A percentile compares a stretch with the other conserved stretches of the same genome.
Conservation (phyloP, 2,329 filamentous ascomycete species). For the Cytospora piceicola region DNA sequence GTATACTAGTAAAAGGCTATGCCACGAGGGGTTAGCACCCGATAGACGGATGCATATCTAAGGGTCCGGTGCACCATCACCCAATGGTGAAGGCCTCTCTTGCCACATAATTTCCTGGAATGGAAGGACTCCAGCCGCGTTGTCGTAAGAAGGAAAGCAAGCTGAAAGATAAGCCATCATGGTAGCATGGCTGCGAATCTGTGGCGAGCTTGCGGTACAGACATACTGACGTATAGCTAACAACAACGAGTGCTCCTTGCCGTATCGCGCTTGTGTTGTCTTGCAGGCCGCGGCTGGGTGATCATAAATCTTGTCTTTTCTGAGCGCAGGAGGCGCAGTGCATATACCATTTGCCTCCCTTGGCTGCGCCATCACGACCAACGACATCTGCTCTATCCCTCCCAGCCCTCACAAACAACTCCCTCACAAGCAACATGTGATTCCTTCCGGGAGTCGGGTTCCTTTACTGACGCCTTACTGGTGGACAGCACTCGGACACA, state of each 20-base stretch:
- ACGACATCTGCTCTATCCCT: not conserved
- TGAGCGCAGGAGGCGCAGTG: conserved; percentile 9
- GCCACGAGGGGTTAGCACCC: not conserved
- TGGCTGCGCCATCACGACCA: conserved; percentile 2
- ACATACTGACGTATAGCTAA: not conserved
- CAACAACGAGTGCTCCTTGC: conserved; percentile 2
- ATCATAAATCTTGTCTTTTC: not conserved
- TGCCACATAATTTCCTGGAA: conserved; percentile 16
- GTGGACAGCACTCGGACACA: conserved; percentile 24
- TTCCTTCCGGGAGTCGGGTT: not conserved
- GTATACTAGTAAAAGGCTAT: not conserved
- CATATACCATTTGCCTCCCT: conserved; percentile 14
- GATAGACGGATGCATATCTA: conserved; percentile 7
- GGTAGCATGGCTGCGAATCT: conserved; percentile 8
- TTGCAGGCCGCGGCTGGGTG: not conserved
- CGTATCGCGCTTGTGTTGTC: no score
- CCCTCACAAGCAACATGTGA: not conserved
- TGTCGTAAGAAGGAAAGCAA: not conserved
- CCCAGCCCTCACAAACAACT: not conserved
- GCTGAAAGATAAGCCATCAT: conserved; percentile 12
- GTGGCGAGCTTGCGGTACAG: not conserved
- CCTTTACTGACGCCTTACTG: conserved; percentile 1
- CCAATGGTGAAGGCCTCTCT: conserved; percentile 23
- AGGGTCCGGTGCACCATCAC: conserved; percentile 8
- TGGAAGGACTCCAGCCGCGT: conserved; percentile 14